Conservation (phyloP, 441 rosid species). For the Isatis lusitanica region DNA sequence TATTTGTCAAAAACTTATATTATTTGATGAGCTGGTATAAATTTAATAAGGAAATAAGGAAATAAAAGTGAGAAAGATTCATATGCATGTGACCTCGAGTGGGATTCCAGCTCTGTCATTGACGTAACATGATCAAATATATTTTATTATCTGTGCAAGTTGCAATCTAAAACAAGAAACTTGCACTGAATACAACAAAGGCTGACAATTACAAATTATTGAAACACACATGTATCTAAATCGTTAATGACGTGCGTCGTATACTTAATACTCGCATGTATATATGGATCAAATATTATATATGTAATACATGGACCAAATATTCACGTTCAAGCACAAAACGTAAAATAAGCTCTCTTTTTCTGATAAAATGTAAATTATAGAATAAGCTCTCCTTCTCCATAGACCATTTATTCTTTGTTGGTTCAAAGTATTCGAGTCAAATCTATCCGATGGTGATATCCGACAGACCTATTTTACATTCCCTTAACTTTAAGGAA, state of each 20-base stretch:
- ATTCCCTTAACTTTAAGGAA: no score
- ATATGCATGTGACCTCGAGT: slow-evolving; percentile 73
- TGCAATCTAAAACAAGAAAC: neutral
- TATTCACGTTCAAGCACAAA: neutral
- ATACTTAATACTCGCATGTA: neutral
- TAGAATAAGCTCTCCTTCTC: slow-evolving; percentile 5
- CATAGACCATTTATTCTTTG: neutral
- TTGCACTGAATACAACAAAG: neutral
- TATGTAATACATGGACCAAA: slow-evolving; percentile 10
- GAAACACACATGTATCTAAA: neutral
- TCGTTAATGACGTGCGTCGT: neutral
- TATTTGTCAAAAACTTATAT: neutral
- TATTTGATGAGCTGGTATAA: slow-evolving; percentile 15
- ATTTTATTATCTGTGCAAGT: slow-evolving; percentile 22
- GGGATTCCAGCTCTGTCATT: slow-evolving; percentile 80
- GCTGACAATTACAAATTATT: neutral
- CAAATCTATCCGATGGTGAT: neutral
- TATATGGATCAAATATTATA: no score
- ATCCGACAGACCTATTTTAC: neutral
- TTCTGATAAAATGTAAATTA: no score
- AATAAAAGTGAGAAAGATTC: slow-evolving; percentile 12
- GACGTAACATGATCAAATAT: slow-evolving; percentile 46
- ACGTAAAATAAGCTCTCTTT: no score
- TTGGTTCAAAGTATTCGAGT: neutral
- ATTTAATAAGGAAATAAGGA: slow-evolving; percentile 11